Percentiles rank a stretch among this genome's conserved stretches.
phyloP scores from a whole-genome alignment of 441 rosid species.

The Sinapis alba region DNA sequence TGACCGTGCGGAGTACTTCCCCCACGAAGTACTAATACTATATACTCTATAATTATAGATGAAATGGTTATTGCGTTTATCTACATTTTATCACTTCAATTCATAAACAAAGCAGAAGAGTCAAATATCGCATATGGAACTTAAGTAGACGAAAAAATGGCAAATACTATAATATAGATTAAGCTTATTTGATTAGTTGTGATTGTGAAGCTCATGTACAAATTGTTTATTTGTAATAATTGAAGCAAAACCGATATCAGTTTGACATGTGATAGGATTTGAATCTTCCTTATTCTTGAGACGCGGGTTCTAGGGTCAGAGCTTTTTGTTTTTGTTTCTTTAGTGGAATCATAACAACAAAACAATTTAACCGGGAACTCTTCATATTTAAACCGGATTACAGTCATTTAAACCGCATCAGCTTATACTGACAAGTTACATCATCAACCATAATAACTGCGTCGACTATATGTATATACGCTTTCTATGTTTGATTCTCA shows the following conservation, averaged over 20 bases:
- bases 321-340: neutral
- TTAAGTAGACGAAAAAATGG: neutral
- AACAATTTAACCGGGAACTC: neutral
- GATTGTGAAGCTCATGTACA: neutral
- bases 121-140: neutral
- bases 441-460: conserved; percentile 11
- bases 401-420: neutral
- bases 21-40: neutral
- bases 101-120: neutral
- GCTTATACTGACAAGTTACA: neutral
- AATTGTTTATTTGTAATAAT: neutral
- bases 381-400: neutral
- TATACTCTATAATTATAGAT: neutral
- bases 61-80: neutral
- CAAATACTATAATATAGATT: neutral
- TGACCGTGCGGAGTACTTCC: conserved; percentile 35
- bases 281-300: neutral
- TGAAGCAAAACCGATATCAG: neutral
- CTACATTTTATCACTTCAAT: neutral
- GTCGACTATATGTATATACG: neutral
- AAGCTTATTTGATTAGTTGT: neutral
- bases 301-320: conserved; percentile 16
- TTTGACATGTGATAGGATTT: conserved; percentile 7
- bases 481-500: neutral
- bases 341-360: neutral